Evolutionary conservation across 345 rosid genomes (phyloP), one percentile per base, ranked within the genome.

Genomic region (Euphorbia tirucalli): DNA sequence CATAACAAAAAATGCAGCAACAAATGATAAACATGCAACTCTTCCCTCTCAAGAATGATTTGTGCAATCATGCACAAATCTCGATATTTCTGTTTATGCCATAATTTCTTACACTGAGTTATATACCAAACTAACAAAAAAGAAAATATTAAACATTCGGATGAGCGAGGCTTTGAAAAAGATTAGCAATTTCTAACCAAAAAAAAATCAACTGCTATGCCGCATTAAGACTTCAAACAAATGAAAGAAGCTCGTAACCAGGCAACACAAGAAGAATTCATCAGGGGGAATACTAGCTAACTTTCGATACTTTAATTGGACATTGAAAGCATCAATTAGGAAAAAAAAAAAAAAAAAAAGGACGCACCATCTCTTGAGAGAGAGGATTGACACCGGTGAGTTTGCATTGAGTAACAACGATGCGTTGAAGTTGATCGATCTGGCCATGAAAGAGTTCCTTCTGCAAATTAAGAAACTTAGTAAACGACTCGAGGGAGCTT

Each of bases 341-440:
- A 9, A 2, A 61, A 1, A 9, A 2, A 6, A 4, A 35, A 1
- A 25, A 35, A 11, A 21, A 14, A 18, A 73, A 31, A 71, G n/a
- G n/a, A 77, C 88, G 44, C 75, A 93, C 99, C 99, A 91, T 96
- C 73, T 96, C 97, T 79, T 96, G 98, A 35, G 99, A 89, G 68
- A 96, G 98, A 68, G 98, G 99, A 72, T 96, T 96, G 83, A 84
- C 99, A 65, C 99, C 98, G 52, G 98, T 95, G 73, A 95, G 96
- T 65, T 83, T 83, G 91, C 99, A 95, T 75, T 95, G 99, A 44
- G 84, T 83, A 72, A 93, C 87, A 52, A 96, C 91, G 31, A 96
- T 85, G 70, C 81, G 75, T 73, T 86, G 92, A 27, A 93, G 87
- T 80, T 93, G 90, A 68, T 89, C 90, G 91, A 93, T 84, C 91